phyloP scores from a whole-genome alignment of 129 eudicot genomes.

The Saposhnikovia divaricata region DNA sequence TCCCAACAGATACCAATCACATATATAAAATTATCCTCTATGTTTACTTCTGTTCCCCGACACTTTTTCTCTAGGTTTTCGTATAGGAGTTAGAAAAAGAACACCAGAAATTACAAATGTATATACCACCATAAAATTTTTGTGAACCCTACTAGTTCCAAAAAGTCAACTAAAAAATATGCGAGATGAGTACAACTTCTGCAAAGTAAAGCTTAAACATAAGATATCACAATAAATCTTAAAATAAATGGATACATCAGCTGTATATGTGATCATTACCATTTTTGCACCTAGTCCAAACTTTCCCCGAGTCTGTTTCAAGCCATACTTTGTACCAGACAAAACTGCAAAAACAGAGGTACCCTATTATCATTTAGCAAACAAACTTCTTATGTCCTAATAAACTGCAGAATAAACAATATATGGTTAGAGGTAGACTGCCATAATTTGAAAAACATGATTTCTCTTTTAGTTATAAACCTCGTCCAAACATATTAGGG shows the following conservation, averaged over 20 bases:
- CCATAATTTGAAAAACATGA: conserved; percentile 4
- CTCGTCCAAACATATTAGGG: conserved; percentile 99
- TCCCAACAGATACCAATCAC: not conserved
- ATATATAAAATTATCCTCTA: not conserved
- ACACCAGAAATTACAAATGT: not conserved
- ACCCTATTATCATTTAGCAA: not conserved
- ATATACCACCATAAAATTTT: not conserved
- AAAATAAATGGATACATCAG: not conserved
- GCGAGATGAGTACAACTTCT: not conserved
- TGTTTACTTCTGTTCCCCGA: not conserved
- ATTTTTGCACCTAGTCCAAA: conserved; percentile 99
- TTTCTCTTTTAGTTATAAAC: conserved; percentile 22
- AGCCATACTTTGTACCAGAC: conserved; percentile 96
- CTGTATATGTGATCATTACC: conserved; percentile 39
- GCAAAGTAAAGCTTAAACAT: not conserved
- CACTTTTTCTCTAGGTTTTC: not conserved
- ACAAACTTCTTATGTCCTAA: conserved; percentile 1
- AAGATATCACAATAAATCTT: not conserved
- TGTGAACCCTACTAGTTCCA: not conserved
- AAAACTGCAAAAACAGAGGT: conserved; percentile 45
- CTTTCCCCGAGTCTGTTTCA: conserved; percentile 98
- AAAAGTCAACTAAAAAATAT: not conserved
- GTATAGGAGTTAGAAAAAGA: not conserved
- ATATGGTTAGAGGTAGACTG: conserved; percentile 9
- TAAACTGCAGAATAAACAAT: conserved; percentile 6